Base-by-base conservation (phyloP, 2,329 filamentous ascomycete species). In the Ophiosphaerella korrae region DNA sequence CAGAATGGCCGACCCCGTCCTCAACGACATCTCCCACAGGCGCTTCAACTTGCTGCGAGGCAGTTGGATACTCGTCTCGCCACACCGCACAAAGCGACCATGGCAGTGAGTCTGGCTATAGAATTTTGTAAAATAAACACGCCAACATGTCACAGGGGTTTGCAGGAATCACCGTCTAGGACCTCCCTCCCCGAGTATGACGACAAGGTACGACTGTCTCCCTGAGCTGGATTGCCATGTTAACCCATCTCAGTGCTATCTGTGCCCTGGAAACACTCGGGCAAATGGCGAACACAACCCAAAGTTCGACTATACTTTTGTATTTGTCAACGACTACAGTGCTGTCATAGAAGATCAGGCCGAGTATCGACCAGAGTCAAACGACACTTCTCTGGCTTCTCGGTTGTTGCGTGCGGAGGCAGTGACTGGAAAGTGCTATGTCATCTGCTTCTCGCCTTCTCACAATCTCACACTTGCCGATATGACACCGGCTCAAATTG, bases 281-380 rank as follows among this genome's bases (percentile, higher is more conserved):
- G 94, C 94, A 3, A 86, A 91, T 64, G 94, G 94, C 48, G 91
- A 94, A 67, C 73, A 75, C 53, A 99, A 99, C 67, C 93, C 94
- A 1, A 80, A 89, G 46, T 99, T 97, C 71, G 82, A 89, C 45
- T 85, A 85, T 66, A 96, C 92, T 0, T 97, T 95, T 71, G 88
- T 93, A 34, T 99, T 99, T 68, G 89, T 97, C 62, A 99, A 99
- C 68, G 94, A 99, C 74, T 99, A 94, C 76, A 95, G 91, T 67
- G 94, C 94, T 2, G 93, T 99, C 43, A 97, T 96, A 77, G 92
- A 97, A 75, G 82, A 89, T 57, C 94, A 99, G 74, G 86, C 88
- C 26, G 86, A 90, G 41, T 99, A 97, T 74, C 75, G 78, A 16
- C 77, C 77, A 12, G 73, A 78, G 18, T 72, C 76, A n/a, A 72